Evolutionary conservation across 345 rosid species (phyloP).

Genomic region (Turritis glabra): DNA sequence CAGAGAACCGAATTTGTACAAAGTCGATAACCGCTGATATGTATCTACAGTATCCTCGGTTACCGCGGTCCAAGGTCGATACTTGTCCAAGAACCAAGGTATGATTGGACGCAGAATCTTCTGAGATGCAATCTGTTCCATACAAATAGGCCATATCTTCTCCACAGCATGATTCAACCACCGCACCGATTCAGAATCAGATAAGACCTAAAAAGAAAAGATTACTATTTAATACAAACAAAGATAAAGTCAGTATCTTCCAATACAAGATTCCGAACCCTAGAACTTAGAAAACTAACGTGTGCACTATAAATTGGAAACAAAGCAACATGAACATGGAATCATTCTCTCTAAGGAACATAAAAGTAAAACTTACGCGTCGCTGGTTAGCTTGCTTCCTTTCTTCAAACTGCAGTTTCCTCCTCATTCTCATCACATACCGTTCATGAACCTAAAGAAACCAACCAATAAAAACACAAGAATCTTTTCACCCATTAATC

Average conservation of each 20-base stretch:
- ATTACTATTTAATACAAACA: not conserved
- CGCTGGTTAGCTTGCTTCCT: conserved; percentile 65
- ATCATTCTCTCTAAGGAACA: conserved; percentile 3
- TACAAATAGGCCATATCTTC: conserved; percentile 91
- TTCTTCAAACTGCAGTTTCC: conserved; percentile 64
- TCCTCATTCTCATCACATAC: conserved; percentile 60
- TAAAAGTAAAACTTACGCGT: conserved; percentile 49
- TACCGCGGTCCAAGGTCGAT: conserved; percentile 98
- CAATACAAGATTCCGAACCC: not conserved
- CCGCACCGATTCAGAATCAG: conserved; percentile 85
- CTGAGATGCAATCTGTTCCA: conserved; percentile 91
- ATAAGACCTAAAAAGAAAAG: conserved; percentile 53
- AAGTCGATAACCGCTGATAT: too few species aligned
- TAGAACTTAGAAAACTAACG: not conserved
- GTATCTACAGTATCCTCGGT: too few species aligned
- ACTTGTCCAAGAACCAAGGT: conserved; percentile 97
- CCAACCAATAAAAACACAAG: not conserved
- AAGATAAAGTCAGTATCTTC: not conserved
- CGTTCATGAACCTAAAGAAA: conserved; percentile 68
- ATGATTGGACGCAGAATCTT: conserved; percentile 87
- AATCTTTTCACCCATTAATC: not conserved
- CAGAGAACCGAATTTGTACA: conserved; percentile 15
- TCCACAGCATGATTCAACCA: conserved; percentile 90
- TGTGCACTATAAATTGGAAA: not conserved
- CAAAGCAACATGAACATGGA: not conserved